Conservation (phyloP, 805 yeast species). For the Spathaspora boniae region DNA sequence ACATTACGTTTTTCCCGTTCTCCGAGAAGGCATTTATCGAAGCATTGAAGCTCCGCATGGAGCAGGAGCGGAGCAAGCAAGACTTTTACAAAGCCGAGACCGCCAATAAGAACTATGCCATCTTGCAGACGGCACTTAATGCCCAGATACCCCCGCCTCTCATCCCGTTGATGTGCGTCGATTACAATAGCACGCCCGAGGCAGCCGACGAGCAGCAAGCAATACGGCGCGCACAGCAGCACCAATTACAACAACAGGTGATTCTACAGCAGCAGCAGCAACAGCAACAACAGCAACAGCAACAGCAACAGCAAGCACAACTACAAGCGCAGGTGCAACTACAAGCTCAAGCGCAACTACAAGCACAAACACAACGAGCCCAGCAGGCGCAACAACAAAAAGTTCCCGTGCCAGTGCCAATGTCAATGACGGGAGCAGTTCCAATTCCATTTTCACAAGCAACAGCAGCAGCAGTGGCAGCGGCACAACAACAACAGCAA, state of each 20-base stretch:
- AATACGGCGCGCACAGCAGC: conserved; percentile 2
- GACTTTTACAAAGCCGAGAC: conserved; percentile 68
- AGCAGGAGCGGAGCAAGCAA: conserved; percentile 82
- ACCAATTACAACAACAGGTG: conserved; percentile 8
- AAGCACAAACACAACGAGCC: conserved; percentile 8
- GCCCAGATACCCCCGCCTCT: conserved; percentile 62
- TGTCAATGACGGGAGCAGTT: too few relatives aligned
- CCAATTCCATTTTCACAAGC: too few relatives aligned
- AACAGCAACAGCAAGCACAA: conserved; percentile 10
- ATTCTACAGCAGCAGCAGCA: conserved; percentile 6
- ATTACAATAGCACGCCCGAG: conserved; percentile 17
- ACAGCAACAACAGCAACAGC: conserved; percentile 9
- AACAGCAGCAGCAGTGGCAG: too few relatives aligned
- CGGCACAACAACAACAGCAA: too few relatives aligned
- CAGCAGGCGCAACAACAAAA: conserved; percentile 10
- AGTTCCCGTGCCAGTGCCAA: conserved; percentile 8
- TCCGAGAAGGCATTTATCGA: conserved; percentile 55
- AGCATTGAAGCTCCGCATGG: conserved; percentile 57
- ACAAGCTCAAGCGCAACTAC: neutral
- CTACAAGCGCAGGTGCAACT: conserved; percentile 4
- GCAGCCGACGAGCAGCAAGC: conserved; percentile 12
- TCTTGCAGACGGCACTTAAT: conserved; percentile 56
- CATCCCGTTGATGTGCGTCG: conserved; percentile 58
- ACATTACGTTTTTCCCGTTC: conserved; percentile 50
- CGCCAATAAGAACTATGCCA: conserved; percentile 54